Base-by-base conservation (phyloP, 2,329 filamentous ascomycete species). In the Fusarium heterosporum region DNA sequence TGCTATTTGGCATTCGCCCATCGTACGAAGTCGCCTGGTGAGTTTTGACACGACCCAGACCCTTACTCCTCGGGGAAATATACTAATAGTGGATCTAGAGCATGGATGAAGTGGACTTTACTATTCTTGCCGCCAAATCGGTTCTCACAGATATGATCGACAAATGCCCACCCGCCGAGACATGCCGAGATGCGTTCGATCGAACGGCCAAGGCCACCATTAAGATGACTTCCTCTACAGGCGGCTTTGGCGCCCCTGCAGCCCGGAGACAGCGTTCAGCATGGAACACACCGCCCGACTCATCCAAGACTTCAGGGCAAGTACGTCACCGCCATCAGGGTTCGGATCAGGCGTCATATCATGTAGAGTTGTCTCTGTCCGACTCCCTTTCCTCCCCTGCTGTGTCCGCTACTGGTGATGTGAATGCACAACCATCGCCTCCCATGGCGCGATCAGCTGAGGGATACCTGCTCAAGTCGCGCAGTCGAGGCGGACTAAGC, bases 21-120 rank as follows among this genome's bases (percentile, higher is more conserved):
- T 93, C 53, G 95, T 98, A 48, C 88, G 95, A 72, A 93, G 91
- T 76, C 89, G 92, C 56, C 82, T 98, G 78, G 92, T 95, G 86
- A 81, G 91, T 83, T 19, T n/a, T 10, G 19, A 39, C 10, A 14
- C 30, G 41, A 42, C 22, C 22, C 25, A 13, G 16, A 28, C 16
- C 39, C 12, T 19, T 52, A 28, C 16, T 41, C 12, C 22, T 52
- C 19, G 39, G 30, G 40, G 42, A 57, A 36, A 47, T 36, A 50
- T 50, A 32, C 61, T 66, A 63, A 64, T 17, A 26, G 42, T 30
- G 45, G 34, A 30, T 22, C 6, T 55, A 89, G 87, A 92, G 91
- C 9, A 91, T 97, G 81, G 94, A 98, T 73, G 95, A 98, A 76
- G 93, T 98, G n/a, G 95, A 98, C 76, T 97, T 97, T 73, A 98